Base-by-base conservation (phyloP, 306 rosid species). In the Castanea sativa region DNA sequence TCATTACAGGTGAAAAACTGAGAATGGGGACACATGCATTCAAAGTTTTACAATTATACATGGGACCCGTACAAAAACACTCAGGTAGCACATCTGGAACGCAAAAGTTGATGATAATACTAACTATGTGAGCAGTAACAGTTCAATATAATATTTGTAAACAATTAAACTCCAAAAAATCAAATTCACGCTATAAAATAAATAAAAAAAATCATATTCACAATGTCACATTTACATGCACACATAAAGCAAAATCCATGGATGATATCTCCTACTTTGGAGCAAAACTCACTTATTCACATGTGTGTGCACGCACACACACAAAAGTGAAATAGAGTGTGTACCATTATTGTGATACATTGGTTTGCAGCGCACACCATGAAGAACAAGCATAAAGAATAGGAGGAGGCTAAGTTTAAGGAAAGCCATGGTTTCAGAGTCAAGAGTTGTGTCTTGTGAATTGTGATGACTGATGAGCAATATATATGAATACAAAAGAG, bases 361-460 rank as follows among this genome's bases (percentile, higher is more conserved):
- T 49, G 15, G 53, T 49, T 13, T 49, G 16, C 53, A 11, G 14
- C 15, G 55, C 29, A 79, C 27, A 23, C 71, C 73, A 73, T 10
- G 13, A 64, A 64, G 56, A 52, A 69, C 64, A 25, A 79, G 68
- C 56, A 73, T 15, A 73, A 38, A 63, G 27, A 73, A 11, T 41
- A 41, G 67, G 43, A 13, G 16, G 12, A 73, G 57, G 67, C 73
- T 23, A 52, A 53, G 32, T 5, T 79, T 79, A 32, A 45, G 20
- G 69, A 63, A 53, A 64, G 68, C 78, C 83, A 79, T 78, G 16
- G 68, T 27, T 43, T 60, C 38, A 51, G 45, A 16, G n/a, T 9
- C 18, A 30, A 71, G 32, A 57, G 61, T 63, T 29, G 33, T 77
- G 10, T 5, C 55, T 21, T 49, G 10, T 29, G 73, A 33, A 3